Percentiles rank a stretch among this genome's conserved stretches.
Conservation (phyloP, 2,329 filamentous ascomycete genomes). For the Penicillium paneum region DNA sequence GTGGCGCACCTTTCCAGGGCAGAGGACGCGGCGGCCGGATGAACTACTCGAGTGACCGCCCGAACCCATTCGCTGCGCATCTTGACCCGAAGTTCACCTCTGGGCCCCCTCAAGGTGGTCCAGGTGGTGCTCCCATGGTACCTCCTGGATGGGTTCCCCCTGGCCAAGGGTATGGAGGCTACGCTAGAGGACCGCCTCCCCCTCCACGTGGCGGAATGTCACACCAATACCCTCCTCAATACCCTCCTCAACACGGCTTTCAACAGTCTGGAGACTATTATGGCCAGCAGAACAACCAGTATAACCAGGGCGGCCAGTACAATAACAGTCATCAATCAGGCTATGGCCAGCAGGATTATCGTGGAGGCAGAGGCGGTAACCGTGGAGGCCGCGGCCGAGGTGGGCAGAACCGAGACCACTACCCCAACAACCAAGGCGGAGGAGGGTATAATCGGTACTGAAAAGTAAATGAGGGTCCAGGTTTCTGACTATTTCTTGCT, state of each 20-base stretch:
- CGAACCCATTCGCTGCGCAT: constrained; percentile 49
- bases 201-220: constrained; percentile 37
- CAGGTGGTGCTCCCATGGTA: constrained; percentile 30
- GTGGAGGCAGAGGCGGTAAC: constrained; percentile 24
- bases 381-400: constrained; percentile 26
- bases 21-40: constrained; percentile 50
- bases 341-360: constrained; percentile 25
- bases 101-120: constrained; percentile 27
- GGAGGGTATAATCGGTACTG: constrained; percentile 43
- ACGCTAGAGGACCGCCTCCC: constrained; percentile 38
- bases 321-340: constrained; percentile 18
- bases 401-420: constrained; percentile 26
- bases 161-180: constrained; percentile 28
- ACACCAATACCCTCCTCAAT: constrained; percentile 22
- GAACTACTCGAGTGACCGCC: constrained; percentile 50
- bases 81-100: constrained; percentile 44
- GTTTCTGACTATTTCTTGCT: background rate
- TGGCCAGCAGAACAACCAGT: constrained; percentile 16
- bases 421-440: constrained; percentile 22
- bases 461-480: constrained; percentile 1
- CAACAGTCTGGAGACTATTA: constrained; percentile 20
- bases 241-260: constrained; percentile 19
- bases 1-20: constrained; percentile 61
- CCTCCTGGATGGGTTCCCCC: constrained; percentile 38
- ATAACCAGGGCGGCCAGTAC: constrained; percentile 18